Conservation (phyloP, 2,329 filamentous ascomycete species). For the Pseudopithomyces maydicus region DNA sequence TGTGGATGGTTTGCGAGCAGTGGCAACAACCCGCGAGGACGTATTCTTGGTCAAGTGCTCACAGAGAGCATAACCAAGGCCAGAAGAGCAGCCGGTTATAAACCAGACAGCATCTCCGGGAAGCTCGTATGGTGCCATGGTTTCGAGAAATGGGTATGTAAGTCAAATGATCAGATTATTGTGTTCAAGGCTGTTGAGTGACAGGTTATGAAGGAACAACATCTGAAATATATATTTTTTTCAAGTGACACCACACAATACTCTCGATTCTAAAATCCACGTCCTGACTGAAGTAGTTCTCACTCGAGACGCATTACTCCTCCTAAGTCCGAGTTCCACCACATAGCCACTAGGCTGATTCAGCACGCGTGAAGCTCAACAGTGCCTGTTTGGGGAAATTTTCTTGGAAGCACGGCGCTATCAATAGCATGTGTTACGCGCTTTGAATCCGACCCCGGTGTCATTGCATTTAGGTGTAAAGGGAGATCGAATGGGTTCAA, state of each 20-base stretch:
- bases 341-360: not conserved
- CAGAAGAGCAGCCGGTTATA: constrained; percentile 54
- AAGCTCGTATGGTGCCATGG: constrained; percentile 20
- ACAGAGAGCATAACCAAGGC: constrained; percentile 53
- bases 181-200: not conserved
- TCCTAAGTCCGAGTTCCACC: not conserved
- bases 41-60: constrained; percentile 45
- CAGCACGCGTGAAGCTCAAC: not conserved
- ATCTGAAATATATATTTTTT: too few species aligned
- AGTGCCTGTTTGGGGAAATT: not conserved
- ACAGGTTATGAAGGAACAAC: not conserved
- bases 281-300: too few species aligned
- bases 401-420: not conserved
- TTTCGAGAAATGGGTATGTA: constrained; percentile 2
- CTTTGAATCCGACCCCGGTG: not conserved
- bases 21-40: constrained; percentile 52
- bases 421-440: not conserved
- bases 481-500: too few species aligned
- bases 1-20: constrained; percentile 51
- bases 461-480: not conserved
- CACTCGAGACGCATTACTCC: not conserved
- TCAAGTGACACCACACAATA: too few species aligned
- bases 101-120: constrained; percentile 21
- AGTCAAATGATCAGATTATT: too few species aligned
- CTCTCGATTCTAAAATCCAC: too few species aligned